Percentiles rank a stretch among this genome's conserved stretches.
These are phyloP conservation scores for Psilocybe azurescens DNA, from an alignment of 768 basidiomycete genomes.

Conservation along the genomic window DNA sequence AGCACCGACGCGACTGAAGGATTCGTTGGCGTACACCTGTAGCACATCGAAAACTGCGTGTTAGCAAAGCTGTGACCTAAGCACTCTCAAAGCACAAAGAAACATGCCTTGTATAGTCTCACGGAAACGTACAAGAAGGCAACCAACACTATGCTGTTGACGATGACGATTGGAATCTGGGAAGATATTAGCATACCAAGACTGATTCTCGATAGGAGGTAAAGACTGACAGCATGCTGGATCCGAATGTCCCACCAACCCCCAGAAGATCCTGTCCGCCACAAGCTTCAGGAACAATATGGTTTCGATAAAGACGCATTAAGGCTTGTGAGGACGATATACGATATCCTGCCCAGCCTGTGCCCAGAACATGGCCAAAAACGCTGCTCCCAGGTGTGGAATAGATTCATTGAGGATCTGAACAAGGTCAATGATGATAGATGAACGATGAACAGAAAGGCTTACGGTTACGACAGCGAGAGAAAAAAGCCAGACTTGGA, in stretches of 20 bases:
- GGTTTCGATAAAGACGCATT: slow-evolving; percentile 33
- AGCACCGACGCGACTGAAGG: slow-evolving; percentile 56
- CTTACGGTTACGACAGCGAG: slow-evolving; percentile 50
- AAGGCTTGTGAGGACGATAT: slow-evolving; percentile 38
- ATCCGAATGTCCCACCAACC: slow-evolving; percentile 46
- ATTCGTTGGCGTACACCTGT: slow-evolving; percentile 49
- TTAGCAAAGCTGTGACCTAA: background rate
- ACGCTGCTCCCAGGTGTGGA: slow-evolving; percentile 53
- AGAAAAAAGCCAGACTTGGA: slow-evolving; percentile 53
- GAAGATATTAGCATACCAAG: slow-evolving; percentile 1
- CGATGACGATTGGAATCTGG: slow-evolving; percentile 47
- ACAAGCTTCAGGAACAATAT: slow-evolving; percentile 46
- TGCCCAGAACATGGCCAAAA: slow-evolving; percentile 51
- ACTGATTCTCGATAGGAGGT: background rate
- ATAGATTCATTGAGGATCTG: slow-evolving; percentile 58
- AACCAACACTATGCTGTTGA: slow-evolving; percentile 42
- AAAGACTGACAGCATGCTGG: slow-evolving; percentile 39
- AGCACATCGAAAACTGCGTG: background rate
- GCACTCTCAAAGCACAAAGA: background rate
- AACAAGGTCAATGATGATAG: background rate
- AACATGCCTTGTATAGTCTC: slow-evolving; percentile 46
- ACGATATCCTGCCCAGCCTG: slow-evolving; percentile 53
- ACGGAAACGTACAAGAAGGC: slow-evolving; percentile 43
- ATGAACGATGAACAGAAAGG: background rate
- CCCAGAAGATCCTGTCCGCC: slow-evolving; percentile 43